Base-by-base conservation (phyloP, 768 basidiomycete species). In the Melanogaster broomeanus region DNA sequence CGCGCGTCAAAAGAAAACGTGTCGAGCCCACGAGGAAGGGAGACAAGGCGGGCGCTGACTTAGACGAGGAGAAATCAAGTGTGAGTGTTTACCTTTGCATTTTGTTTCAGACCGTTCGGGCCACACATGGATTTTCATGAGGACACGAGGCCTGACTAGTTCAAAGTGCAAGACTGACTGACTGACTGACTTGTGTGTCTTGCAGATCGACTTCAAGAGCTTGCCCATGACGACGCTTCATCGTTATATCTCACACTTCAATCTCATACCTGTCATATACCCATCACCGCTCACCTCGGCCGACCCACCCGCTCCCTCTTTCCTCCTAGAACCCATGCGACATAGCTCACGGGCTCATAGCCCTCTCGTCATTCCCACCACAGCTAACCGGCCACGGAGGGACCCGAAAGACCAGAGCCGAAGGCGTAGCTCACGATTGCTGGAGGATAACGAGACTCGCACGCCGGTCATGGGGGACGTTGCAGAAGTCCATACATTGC, bases 171-270 rank as follows among this genome's bases (percentile, higher is more conserved):
- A n/a, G n/a, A n/a, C n/a, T n/a, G n/a, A n/a, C n/a, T n/a, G n/a
- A n/a, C n/a, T n/a, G 33, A 55, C 60, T 62, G 53, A 58, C 49
- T 37, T 24, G 40, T 47, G 47, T 55, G 7, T 49, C 35, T 40
- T 22, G 31, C 66, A 93, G 90, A 80, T 92, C 58, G 87, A 92
- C 62, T 91, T 93, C 65, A 74, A 77, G 40, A 82, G 81, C 58
- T 75, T 92, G 72, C 80, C 90, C n/a, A 72, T 75, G 12, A 69
- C 79, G 16, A 78, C 79, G 13, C 71, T 93, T 24, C 80, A 89
- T 63, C 81, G 83, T 51, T 93, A 93, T 66, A 77, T 93, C 52
- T 74, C 77, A 16, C 83, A 86, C 49, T 88, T 81, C 60, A 85
- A 90, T 62, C 78, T 91, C 45, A 75, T 88, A 18, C 90, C 90